Evolutionary conservation across 768 basidiomycete species (phyloP).

Genomic region (Sistotremastrum niveocremeum): DNA sequence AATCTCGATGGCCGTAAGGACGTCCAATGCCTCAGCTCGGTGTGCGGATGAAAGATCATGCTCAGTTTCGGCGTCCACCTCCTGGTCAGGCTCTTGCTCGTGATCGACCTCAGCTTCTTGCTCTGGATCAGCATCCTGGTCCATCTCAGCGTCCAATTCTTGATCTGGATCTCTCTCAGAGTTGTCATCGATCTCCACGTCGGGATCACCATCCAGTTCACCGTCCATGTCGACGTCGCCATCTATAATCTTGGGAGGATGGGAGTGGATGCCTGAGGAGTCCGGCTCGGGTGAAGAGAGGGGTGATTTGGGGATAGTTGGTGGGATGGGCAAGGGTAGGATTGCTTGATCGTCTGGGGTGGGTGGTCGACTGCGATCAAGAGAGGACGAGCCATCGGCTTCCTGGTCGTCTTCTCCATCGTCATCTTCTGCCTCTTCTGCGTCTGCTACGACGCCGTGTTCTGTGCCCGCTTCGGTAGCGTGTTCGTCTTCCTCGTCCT

Average conservation of each 20-base stretch:
- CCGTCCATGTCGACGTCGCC: constrained; percentile 18
- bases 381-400: constrained; percentile 1
- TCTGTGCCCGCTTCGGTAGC: constrained; percentile 14
- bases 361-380: background rate
- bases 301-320: constrained; percentile 11
- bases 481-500: constrained; percentile 15
- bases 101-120: constrained; percentile 1
- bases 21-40: constrained; percentile 78
- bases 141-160: constrained; percentile 1
- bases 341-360: constrained; percentile 4
- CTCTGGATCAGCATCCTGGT: constrained; percentile 5
- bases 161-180: constrained; percentile 12
- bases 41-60: constrained; percentile 70
- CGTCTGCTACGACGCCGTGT: constrained; percentile 8
- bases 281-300: constrained; percentile 17
- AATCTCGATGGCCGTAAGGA: constrained; percentile 80
- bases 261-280: constrained; percentile 2
- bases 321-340: constrained; percentile 1
- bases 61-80: constrained; percentile 26
- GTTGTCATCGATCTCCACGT: constrained; percentile 29
- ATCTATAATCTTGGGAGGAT: constrained; percentile 10
- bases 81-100: constrained; percentile 3
- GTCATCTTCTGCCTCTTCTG: constrained; percentile 7
- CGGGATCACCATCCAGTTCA: constrained; percentile 20
- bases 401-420: constrained; percentile 6